phyloP scores from a whole-genome alignment of 441 rosid species.

The Adansonia gregorii region DNA sequence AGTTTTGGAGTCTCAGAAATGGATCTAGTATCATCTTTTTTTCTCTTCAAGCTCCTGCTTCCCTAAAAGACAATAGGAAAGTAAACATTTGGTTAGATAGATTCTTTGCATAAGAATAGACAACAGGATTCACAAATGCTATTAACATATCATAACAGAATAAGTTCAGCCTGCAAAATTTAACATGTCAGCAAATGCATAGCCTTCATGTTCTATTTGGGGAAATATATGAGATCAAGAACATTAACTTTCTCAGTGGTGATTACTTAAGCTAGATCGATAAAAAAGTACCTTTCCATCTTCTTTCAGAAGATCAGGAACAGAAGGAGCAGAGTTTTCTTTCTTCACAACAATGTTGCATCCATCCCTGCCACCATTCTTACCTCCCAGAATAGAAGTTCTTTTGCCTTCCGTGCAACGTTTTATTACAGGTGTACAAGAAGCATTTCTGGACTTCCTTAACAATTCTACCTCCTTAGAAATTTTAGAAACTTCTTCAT shows the following conservation, averaged over 20 bases:
- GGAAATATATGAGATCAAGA: background rate
- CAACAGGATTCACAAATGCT: background rate
- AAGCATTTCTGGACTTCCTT: slow-evolving; percentile 44
- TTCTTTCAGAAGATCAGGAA: slow-evolving; percentile 28
- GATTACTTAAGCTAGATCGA: background rate
- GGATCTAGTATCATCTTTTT: slow-evolving; percentile 35
- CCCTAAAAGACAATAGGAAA: slow-evolving; percentile 43
- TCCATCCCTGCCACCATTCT: slow-evolving; percentile 17
- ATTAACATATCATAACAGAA: background rate
- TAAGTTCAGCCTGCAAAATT: background rate
- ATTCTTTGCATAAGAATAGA: background rate
- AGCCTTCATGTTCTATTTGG: background rate
- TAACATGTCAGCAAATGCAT: background rate
- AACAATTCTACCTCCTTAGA: slow-evolving; percentile 50
- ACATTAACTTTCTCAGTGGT: background rate
- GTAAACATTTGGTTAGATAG: background rate
- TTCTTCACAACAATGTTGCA: slow-evolving; percentile 41
- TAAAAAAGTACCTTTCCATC: slow-evolving; percentile 45
- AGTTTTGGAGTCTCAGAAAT: slow-evolving; percentile 56
- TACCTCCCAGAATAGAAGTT: slow-evolving; percentile 29
- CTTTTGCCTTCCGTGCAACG: slow-evolving; percentile 39
- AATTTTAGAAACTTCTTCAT: slow-evolving; percentile 50
- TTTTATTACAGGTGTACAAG: slow-evolving; percentile 48
- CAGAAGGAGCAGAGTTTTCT: slow-evolving; percentile 38
- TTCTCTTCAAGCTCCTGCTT: slow-evolving; percentile 62